A percentile compares a stretch with the other conserved stretches of the same genome.
Evolutionary conservation across 768 basidiomycete genomes (phyloP).

Genomic region (Astraeus odoratus): DNA sequence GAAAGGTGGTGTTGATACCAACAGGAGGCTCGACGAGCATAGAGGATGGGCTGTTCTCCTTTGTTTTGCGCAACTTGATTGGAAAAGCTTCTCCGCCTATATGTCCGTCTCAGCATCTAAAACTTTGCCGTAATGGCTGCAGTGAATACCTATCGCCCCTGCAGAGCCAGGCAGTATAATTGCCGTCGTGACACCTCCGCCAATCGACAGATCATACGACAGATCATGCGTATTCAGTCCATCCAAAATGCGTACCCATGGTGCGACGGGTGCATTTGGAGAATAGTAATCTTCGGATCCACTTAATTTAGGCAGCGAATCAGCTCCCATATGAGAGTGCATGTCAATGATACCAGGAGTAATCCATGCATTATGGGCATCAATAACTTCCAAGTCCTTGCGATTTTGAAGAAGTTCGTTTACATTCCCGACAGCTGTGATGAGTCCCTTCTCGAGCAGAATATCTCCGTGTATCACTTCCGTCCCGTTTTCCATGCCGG

Average conservation of each 20-base stretch:
- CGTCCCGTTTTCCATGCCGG: constrained; percentile 51
- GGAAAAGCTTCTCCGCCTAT: constrained; percentile 72
- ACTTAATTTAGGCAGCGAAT: constrained; percentile 28
- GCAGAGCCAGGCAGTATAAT: constrained; percentile 70
- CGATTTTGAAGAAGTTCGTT: constrained; percentile 10
- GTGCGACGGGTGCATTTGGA: constrained; percentile 31
- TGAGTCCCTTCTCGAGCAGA: constrained; percentile 56
- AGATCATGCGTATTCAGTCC: constrained; percentile 72
- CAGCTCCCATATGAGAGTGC: constrained; percentile 52
- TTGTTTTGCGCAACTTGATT: constrained; percentile 68
- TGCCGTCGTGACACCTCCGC: constrained; percentile 71
- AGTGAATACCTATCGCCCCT: constrained; percentile 50
- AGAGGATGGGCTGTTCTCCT: constrained; percentile 59
- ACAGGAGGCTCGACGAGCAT: constrained; percentile 72
- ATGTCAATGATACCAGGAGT: constrained; percentile 51
- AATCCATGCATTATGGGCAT: constrained; percentile 61
- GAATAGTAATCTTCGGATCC: constrained; percentile 56
- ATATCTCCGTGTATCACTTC: constrained; percentile 56
- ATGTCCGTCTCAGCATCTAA: not conserved
- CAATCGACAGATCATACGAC: constrained; percentile 46
- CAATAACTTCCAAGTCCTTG: constrained; percentile 31
- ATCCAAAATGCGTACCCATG: constrained; percentile 66
- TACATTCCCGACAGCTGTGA: constrained; percentile 44
- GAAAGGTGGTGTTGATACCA: constrained; percentile 35
- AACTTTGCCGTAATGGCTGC: not conserved